Evolutionary conservation across 805 yeast genomes (phyloP).

Genomic region (Wickerhamomyces ciferrii): DNA sequence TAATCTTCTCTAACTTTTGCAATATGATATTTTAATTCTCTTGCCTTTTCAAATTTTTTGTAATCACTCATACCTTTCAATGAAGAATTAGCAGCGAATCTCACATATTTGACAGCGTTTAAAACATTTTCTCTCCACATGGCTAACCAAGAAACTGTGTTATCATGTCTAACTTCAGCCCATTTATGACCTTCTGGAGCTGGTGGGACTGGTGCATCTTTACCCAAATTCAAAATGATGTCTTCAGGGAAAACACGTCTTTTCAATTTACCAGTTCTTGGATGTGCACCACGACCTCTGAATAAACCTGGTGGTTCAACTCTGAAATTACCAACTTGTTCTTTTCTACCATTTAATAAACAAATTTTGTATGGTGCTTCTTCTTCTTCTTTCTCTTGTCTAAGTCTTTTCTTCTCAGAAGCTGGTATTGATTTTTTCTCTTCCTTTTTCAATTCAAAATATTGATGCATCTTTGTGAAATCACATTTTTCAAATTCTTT

Average conservation of each 20-base stretch:
- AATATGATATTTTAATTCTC: slow-evolving; percentile 72
- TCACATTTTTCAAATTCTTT: slow-evolving; percentile 66
- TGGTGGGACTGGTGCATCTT: slow-evolving; percentile 64
- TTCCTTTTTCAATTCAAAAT: slow-evolving; percentile 65
- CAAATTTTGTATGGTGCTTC: slow-evolving; percentile 85
- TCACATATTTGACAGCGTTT: slow-evolving; percentile 78
- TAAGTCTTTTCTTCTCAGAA: slow-evolving; percentile 71
- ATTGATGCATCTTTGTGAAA: slow-evolving; percentile 65
- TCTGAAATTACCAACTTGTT: slow-evolving; percentile 89
- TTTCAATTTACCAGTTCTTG: slow-evolving; percentile 89
- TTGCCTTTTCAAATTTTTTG: slow-evolving; percentile 90
- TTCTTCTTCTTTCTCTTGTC: slow-evolving; percentile 63
- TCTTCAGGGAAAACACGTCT: slow-evolving; percentile 87
- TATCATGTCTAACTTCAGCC: slow-evolving; percentile 88
- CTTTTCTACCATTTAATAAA: slow-evolving; percentile 78
- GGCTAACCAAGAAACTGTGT: slow-evolving; percentile 92
- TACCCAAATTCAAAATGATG: slow-evolving; percentile 76
- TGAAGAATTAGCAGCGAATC: slow-evolving; percentile 87
- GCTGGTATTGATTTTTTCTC: slow-evolving; percentile 64
- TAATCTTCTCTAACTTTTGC: slow-evolving; percentile 74
- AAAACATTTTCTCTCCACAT: slow-evolving; percentile 95
- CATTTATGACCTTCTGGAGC: slow-evolving; percentile 87
- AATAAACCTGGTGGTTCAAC: slow-evolving; percentile 96
- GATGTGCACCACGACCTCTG: slow-evolving; percentile 96
- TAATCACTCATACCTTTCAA: slow-evolving; percentile 87